A percentile compares a stretch with the other conserved stretches of the same genome.
These are phyloP conservation scores for Cyberlindnera nakhonratchasimensis DNA, from an alignment of 805 yeast genomes.

Conservation along the genomic window DNA sequence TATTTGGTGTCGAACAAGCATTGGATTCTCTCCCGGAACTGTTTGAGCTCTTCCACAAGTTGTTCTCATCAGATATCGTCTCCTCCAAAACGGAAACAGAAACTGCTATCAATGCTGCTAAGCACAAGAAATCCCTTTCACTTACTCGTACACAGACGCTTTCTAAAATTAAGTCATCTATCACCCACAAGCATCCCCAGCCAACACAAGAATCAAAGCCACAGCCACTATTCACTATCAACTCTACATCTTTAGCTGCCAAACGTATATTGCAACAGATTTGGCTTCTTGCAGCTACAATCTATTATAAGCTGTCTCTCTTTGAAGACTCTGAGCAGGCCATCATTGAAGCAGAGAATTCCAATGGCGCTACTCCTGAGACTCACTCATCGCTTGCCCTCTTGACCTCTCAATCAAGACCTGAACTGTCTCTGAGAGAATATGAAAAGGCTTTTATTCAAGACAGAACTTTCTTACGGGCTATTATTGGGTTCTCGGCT, in stretches of 20 bases:
- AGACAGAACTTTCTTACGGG: slow-evolving; percentile 8
- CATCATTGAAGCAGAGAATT: slow-evolving; percentile 63
- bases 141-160: slow-evolving; percentile 18
- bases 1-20: slow-evolving; percentile 55
- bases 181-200: slow-evolving; percentile 6
- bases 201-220: background rate
- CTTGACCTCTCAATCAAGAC: slow-evolving; percentile 33
- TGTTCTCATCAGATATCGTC: slow-evolving; percentile 37
- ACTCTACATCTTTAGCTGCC: slow-evolving; percentile 3
- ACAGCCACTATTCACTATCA: slow-evolving; percentile 8
- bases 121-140: slow-evolving; percentile 18
- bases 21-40: slow-evolving; percentile 65
- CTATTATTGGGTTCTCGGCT: slow-evolving; percentile 22
- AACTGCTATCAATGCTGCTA: background rate
- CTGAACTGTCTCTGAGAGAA: slow-evolving; percentile 52
- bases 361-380: slow-evolving; percentile 41
- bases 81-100: slow-evolving; percentile 6
- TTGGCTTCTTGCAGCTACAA: slow-evolving; percentile 72
- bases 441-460: slow-evolving; percentile 47
- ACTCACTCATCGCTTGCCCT: slow-evolving; percentile 45
- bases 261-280: slow-evolving; percentile 47
- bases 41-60: slow-evolving; percentile 51
- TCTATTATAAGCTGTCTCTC: slow-evolving; percentile 56
- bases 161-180: slow-evolving; percentile 21
- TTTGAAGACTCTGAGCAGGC: slow-evolving; percentile 65